Percentiles rank a stretch among this genome's conserved stretches.
Evolutionary conservation across 225 moss, liverwort and hornwort species (phyloP).

Genomic region (Physcomitrellopsis africana): DNA sequence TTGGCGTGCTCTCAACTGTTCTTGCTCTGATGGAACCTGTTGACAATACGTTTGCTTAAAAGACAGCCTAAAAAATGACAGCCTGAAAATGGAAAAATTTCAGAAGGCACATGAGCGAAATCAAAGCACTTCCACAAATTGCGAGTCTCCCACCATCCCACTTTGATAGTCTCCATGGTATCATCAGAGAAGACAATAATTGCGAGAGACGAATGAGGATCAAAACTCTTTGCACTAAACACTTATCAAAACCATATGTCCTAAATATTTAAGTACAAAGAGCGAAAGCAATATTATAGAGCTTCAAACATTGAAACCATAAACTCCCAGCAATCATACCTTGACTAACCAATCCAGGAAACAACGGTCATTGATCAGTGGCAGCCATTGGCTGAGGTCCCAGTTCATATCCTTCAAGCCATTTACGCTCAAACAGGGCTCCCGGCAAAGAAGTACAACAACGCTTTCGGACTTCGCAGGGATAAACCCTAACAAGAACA

Average conservation of each 20-base stretch:
- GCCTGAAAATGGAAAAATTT: neutral
- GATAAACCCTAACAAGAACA: slow-evolving; percentile 93
- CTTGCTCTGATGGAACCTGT: slow-evolving; percentile 98
- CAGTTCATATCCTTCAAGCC: slow-evolving; percentile 74
- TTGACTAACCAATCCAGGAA: slow-evolving; percentile 69
- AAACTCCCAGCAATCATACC: slow-evolving; percentile 34
- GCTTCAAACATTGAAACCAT: neutral
- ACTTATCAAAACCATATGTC: slow-evolving; percentile 9
- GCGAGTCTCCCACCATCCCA: slow-evolving; percentile 2
- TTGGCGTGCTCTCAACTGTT: slow-evolving; percentile 94
- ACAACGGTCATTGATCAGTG: slow-evolving; percentile 74
- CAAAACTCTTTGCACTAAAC: neutral
- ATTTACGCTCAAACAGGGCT: slow-evolving; percentile 68
- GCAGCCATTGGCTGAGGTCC: slow-evolving; percentile 87
- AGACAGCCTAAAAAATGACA: neutral
- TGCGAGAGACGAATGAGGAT: slow-evolving; percentile 13
- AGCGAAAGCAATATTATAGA: neutral
- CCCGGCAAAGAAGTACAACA: slow-evolving; percentile 66
- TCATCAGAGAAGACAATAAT: neutral
- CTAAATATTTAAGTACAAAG: neutral
- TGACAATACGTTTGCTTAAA: neutral
- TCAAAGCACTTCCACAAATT: neutral
- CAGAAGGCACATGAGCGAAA: neutral
- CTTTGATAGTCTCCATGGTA: neutral
- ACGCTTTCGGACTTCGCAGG: slow-evolving; percentile 72